phyloP scores from a whole-genome alignment of 805 yeast genomes.

The Ogataea henricii region DNA sequence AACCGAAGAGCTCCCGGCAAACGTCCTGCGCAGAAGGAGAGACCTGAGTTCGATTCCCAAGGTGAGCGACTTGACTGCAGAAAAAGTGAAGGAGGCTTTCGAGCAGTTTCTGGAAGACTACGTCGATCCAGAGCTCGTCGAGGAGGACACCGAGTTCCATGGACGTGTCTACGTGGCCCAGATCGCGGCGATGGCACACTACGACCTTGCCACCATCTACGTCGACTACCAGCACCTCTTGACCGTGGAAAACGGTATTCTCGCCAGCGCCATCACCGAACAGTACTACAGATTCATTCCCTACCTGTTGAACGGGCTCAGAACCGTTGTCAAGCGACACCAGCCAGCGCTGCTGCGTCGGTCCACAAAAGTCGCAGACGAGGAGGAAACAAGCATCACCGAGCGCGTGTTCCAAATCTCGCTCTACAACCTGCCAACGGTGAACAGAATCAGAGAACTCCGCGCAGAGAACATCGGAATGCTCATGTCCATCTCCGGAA shows the following conservation, averaged over 20 bases:
- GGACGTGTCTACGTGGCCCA: constrained; percentile 75
- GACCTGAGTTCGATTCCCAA: constrained; percentile 73
- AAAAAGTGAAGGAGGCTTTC: constrained; percentile 88
- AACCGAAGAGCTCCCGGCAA: constrained; percentile 31
- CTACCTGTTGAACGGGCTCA: constrained; percentile 72
- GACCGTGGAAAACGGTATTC: constrained; percentile 77
- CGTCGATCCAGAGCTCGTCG: constrained; percentile 41
- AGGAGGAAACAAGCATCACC: constrained; percentile 44
- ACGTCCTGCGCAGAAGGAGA: constrained; percentile 48
- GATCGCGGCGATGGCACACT: constrained; percentile 74
- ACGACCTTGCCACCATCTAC: constrained; percentile 75
- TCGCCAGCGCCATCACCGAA: constrained; percentile 85
- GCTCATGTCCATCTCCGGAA: constrained; percentile 83
- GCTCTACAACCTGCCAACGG: constrained; percentile 80
- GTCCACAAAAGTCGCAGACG: constrained; percentile 42
- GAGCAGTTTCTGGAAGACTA: constrained; percentile 79
- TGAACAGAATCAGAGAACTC: constrained; percentile 84
- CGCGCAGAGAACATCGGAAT: constrained; percentile 88
- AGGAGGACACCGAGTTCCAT: constrained; percentile 41
- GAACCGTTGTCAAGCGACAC: constrained; percentile 67
- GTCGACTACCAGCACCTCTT: constrained; percentile 82
- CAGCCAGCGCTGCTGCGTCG: constrained; percentile 69
- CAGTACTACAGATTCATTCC: constrained; percentile 94
- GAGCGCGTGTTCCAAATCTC: constrained; percentile 89
- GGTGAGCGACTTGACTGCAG: constrained; percentile 90